These are phyloP conservation scores for Teunomyces funiuensis DNA, from an alignment of 805 yeast species.

Conservation along the genomic window DNA sequence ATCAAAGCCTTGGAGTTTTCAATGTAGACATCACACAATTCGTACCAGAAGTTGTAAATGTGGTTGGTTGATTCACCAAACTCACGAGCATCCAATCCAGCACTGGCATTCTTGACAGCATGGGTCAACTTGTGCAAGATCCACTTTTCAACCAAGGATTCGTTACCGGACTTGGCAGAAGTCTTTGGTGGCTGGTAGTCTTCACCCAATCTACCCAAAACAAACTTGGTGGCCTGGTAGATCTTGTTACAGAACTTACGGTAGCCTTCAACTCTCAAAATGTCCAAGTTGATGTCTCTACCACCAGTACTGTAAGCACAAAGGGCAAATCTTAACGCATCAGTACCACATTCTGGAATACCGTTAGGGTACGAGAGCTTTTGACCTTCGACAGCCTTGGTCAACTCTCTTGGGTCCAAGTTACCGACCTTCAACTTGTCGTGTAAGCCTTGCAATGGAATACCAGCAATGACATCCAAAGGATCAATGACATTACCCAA, in stretches of 20 bases:
- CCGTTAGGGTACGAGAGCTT: conserved; percentile 89
- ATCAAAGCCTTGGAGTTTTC: conserved; percentile 94
- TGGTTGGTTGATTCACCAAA: conserved; percentile 85
- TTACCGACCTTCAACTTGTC: conserved; percentile 77
- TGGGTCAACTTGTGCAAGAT: conserved; percentile 80
- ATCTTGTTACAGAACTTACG: conserved; percentile 99
- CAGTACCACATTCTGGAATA: conserved; percentile 99
- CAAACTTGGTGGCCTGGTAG: conserved; percentile 98
- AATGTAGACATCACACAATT: conserved; percentile 95
- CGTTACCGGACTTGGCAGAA: conserved; percentile 66
- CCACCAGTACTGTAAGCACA: conserved; percentile 99
- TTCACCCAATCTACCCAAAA: conserved; percentile 85
- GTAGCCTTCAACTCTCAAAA: conserved; percentile 96
- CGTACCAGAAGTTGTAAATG: conserved; percentile 93
- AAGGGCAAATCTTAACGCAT: conserved; percentile 94
- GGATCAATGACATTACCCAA: conserved; percentile 97
- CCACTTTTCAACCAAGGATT: conserved; percentile 95
- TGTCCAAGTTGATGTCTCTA: conserved; percentile 94
- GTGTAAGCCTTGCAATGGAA: conserved; percentile 74
- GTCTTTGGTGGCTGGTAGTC: conserved; percentile 80
- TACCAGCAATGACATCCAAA: conserved; percentile 88
- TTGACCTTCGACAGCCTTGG: conserved; percentile 86
- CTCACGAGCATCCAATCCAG: conserved; percentile 77
- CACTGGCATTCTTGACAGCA: conserved; percentile 64
- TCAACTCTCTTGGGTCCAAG: conserved; percentile 84